Evolutionary conservation across 2,329 filamentous ascomycete species (phyloP), one percentile per base, ranked within the genome.

Genomic region (Aphanocladium album): DNA sequence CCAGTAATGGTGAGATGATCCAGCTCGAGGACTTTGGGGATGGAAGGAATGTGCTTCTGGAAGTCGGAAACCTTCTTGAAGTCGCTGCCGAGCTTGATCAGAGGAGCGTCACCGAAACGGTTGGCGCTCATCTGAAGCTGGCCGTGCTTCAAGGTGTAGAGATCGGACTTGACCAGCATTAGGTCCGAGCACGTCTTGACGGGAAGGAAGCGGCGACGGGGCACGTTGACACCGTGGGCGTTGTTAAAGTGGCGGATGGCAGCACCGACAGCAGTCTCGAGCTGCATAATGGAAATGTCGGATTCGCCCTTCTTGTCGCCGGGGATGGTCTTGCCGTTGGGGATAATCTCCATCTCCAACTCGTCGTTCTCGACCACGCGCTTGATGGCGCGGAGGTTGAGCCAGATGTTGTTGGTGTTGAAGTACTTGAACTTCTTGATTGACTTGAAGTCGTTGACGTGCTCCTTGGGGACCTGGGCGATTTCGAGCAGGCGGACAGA

Each of bases 371-470:
- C 95, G 8, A 99, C 95, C 59, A 99, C 92, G 63, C 95, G 93
- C 89, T 98, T 98, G 80, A 99, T 90, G 68, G 95, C 95, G 75
- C 91, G 88, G 70, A 97, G 85, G 82, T 96, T 96, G 84, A 99
- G 90, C 95, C 95, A 99, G 80, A 99, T 97, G 86, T 99, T 99
- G 90, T 99, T 99, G 79, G 95, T 99, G 87, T 99, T 99, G 89
- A 99, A 99, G 88, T 99, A 99, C 86, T 96, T 97, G 89, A 99
- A 99, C 86, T 99, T 99, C 89, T 99, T 99, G 85, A 99, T 99
- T 53, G 93, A 97, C 88, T 99, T 99, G 91, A 99, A 99, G 82
- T 99, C 95, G 81, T 99, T 98, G 76, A 95, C 91, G 80, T 99
- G 95, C 83, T 99, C 91, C 87, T 98, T 99, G 79, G 95, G 95